Base-by-base conservation (phyloP, 2,329 filamentous ascomycete species). In the Botrytis aclada region DNA sequence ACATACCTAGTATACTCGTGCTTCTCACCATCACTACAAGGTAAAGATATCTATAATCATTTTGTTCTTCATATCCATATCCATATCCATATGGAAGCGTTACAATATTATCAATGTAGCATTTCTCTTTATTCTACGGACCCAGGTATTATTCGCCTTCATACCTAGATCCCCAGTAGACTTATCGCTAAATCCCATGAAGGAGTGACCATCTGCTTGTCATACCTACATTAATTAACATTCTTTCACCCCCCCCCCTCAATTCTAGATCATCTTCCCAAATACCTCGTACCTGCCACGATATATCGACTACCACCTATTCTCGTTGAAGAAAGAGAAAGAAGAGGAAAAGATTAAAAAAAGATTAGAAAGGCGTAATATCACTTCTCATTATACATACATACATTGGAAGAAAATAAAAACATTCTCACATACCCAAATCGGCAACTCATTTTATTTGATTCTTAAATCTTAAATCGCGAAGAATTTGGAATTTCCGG, bases 311-410 rank as follows among this genome's bases (percentile, higher is more conserved):
- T 12, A 51, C 12, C 47, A 51, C n/a, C 9, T 12, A 16, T n/a
- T n/a, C 25, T 54, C 25, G 1, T n/a, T 14, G 5, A 7, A n/a
- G 10, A 14, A 47, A 22, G 18, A 45, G 4, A 43, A 7, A 43
- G 1, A 18, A 1, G 5, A 18, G 16, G 6, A 43, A 43, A 43
- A 18, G 2, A 5, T 0, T 4, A 1, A 5, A 18, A 43, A 20
- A 20, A 20, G 2, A 14, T 14, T 6, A 51, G 25, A 51, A n/a
- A n/a, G 2, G 47, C 1, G 3, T 5, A 14, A n/a, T 14, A 14
- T 5, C n/a, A 12, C 3, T 1, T n/a, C n/a, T 25, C 22, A 29
- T 29, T 29, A 3, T 16, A 8, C 41, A 41, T 32, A 32, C 25
- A 37, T 8, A 56, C 2, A 37, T 1, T 1, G 18, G 9, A 18